Base-by-base conservation (phyloP, 768 basidiomycete species). In the Leccinellum luteum region DNA sequence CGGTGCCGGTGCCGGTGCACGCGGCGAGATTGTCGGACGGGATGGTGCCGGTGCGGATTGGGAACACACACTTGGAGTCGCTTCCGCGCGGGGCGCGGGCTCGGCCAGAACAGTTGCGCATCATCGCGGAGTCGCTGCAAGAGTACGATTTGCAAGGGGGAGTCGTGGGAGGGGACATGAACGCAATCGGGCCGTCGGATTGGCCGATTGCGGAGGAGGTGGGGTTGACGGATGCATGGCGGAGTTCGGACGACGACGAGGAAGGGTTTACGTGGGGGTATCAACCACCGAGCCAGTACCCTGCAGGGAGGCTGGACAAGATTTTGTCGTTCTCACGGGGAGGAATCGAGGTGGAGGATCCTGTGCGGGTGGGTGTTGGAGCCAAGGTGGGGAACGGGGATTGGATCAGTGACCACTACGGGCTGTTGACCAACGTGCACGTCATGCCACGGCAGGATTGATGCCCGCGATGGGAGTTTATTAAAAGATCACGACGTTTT, bases 21-120 rank as follows among this genome's bases (percentile, higher is more conserved):
- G 48, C 73, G 62, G 27, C 74, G 59, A 65, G 66, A 4, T 47
- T 73, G 34, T 66, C 68, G 34, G 76, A 75, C 43, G 72, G 74
- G 49, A 70, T 75, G 27, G 76, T 79, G 52, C 75, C 77, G n/a
- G 56, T 90, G 59, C 78, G 87, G 28, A 72, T 90, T 41, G 81
- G 82, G 27, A 91, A 90, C 67, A 89, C 88, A 25, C 89, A 92
- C 65, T 75, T 92, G 50, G 90, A 92, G 71, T 87, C 87, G 12
- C 65, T 86, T 51, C 74, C 76, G 0, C 15, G 51, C 1, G 86
- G 85, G 9, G 72, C 77, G 59, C 67, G 78, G 28, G 79, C 73
- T 19, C 57, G 76, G 21, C 73, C 80, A 14, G 69, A 68, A 52
- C 89, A 91, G 72, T 59, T 90, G 63, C 69, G 71, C 35, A 70